Base-by-base conservation (phyloP, 2,329 filamentous ascomycete genomes). In the Hymenoscyphus scutula region DNA sequence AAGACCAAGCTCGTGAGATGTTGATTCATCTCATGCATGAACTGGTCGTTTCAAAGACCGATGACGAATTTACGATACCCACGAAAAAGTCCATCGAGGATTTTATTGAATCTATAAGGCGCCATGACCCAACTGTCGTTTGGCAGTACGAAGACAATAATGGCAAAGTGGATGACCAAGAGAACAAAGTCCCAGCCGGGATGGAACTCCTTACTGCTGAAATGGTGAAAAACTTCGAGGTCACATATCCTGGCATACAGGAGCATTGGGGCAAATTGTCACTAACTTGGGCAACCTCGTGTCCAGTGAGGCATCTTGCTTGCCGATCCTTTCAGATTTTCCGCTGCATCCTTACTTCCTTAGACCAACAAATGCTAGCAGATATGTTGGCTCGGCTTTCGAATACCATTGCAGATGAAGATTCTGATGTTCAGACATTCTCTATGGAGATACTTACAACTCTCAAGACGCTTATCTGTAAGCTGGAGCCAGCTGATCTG, bases 311-410 rank as follows among this genome's bases (percentile, higher is more conserved):
- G 56, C 95, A 99, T 77, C 81, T 99, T 58, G 95, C 95, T 1
- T 99, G 96, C 74, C 89, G 95, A 30, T 99, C 96, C 0, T 98
- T 99, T 77, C 96, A 99, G 74, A 89, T 99, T 11, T 99, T 97
- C 78, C 85, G 95, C 34, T 98, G 94, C 73, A 93, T 98, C 60
- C 84, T 96, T 30, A 96, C 91, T 17, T 92, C 90, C 0, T 79
- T 98, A 25, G 94, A 99, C 72, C 92, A 96, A 69, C 83, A 88
- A 62, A 99, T 98, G 94, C 83, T 99, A 17, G 92, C 92, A 1
- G 95, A 99, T 72, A 99, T 99, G 92, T 85, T 99, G 25, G 93
- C 91, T 13, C 85, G 96, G 55, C 81, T 99, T 34, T 98, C 94
- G 1, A 99, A 98, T 75, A 99, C 95, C 0, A 95, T 99, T 70